Evolutionary conservation across 202 grass and related monocot genomes (phyloP).

Genomic region (Zizania palustris): DNA sequence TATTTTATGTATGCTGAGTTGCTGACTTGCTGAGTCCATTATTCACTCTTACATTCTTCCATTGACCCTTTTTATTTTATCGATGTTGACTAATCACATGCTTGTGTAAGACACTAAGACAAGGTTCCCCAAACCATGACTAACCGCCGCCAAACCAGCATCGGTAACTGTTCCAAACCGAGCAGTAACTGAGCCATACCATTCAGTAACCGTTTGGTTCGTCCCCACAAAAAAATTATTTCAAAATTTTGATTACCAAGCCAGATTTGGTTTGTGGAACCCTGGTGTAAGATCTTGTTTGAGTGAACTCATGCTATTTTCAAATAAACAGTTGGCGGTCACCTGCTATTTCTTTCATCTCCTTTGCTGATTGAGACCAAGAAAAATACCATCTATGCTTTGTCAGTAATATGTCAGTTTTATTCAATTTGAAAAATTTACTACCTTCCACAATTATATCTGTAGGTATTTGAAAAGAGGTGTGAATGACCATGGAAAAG

Average conservation of each 20-base stretch:
- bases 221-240: too few relatives aligned
- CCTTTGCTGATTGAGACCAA: conserved; percentile 2
- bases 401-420: conserved; percentile 7
- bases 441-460: conserved; percentile 10
- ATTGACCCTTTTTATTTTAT: conserved; percentile 4
- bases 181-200: too few relatives aligned
- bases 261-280: too few relatives aligned
- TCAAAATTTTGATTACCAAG: too few relatives aligned
- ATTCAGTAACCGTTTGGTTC: too few relatives aligned
- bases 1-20: background rate
- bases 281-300: conserved; percentile 23
- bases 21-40: background rate
- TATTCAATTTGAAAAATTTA: conserved; percentile 31
- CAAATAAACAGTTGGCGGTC: conserved; percentile 18
- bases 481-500: conserved; percentile 93
- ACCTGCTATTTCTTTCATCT: conserved; percentile 27
- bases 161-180: too few relatives aligned
- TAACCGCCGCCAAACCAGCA: too few relatives aligned
- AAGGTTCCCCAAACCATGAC: too few relatives aligned
- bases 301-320: conserved; percentile 24
- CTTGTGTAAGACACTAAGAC: background rate
- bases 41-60: conserved; percentile 17
- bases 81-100: conserved; percentile 23
- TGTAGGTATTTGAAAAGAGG: conserved; percentile 97
- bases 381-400: conserved; percentile 25